These are phyloP conservation scores for Hyphodiscus sp. DNA, from an alignment of 2,329 filamentous ascomycete species.

Conservation along the genomic window DNA sequence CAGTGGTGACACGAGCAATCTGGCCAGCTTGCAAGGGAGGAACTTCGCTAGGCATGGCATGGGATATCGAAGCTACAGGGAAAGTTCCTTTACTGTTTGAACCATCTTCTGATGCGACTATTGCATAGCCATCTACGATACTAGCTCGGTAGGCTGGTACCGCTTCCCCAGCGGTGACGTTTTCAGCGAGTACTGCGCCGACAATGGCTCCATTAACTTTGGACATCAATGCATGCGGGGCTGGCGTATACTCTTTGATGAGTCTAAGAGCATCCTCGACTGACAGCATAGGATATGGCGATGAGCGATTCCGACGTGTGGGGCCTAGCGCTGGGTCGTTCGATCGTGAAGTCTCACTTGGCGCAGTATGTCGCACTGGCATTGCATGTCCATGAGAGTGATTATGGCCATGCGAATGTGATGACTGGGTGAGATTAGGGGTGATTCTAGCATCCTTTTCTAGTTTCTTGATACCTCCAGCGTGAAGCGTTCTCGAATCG, in stretches of 20 bases:
- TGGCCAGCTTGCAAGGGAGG: constrained; percentile 62
- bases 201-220: constrained; percentile 62
- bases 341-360: constrained; percentile 49
- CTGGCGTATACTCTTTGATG: constrained; percentile 68
- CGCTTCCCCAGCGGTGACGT: constrained; percentile 71
- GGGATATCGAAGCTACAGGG: constrained; percentile 79
- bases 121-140: constrained; percentile 94
- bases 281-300: constrained; percentile 86
- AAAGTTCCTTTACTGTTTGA: constrained; percentile 68
- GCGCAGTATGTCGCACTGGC: constrained; percentile 68
- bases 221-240: constrained; percentile 47
- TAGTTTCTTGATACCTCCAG: constrained; percentile 73
- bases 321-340: constrained; percentile 56
- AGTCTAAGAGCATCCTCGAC: constrained; percentile 73
- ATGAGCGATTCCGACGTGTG: constrained; percentile 71
- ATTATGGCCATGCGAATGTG: constrained; percentile 45
- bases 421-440: constrained; percentile 28
- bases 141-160: constrained; percentile 93
- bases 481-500: constrained; percentile 73
- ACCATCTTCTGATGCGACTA: constrained; percentile 58
- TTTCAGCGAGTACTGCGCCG: constrained; percentile 70
- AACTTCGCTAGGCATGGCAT: constrained; percentile 68
- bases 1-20: constrained; percentile 88
- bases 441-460: constrained; percentile 72
- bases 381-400: constrained; percentile 43